Evolutionary conservation across 148 eudicot genomes (phyloP), one percentile per base, ranked within the genome.

Genomic region (Dianthus caryophyllus): DNA sequence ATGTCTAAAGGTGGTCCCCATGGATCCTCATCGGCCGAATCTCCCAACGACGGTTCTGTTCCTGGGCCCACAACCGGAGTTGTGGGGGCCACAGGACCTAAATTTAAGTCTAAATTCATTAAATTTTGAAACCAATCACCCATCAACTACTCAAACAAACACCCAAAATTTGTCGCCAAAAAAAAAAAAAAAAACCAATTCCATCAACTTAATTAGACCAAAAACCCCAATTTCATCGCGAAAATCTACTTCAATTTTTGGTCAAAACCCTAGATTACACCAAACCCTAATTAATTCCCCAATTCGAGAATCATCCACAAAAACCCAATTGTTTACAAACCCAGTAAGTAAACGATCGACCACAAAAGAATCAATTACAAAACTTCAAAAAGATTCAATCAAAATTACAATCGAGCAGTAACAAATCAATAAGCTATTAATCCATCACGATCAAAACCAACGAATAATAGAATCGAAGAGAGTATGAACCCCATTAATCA

Each of bases 41-140:
- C 83, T 25, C 62, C 71, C 10, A 74, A 18, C 17, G 78, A 66
- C 0, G 81, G 53, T 9, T 77, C 86, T 0, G 79, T 61, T 15
- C 57, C 80, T 0, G 73, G 74, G 11, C 72, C 87, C 39, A 69
- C 24, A 59, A 69, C 85, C 25, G 76, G 73, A 16, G 79, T 66
- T 1, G 78, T 67, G 25, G 78, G 76, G 17, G 76, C 73, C 53
- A 78, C 68, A 46, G 88, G 93, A 41, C 96, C 96, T 80, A 91
- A 82, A 75, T 88, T 91, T 79, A 91, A 81, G 80, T 91, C 97
- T 48, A 91, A 88, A 77, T 91, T 85, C 96, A 88, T 88, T 66
- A 76, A 50, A 71, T 72, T 75, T 4, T 80, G 80, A 21, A 65
- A 81, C 65, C 88, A 85, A 66, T 91, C 97, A 48, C 74, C 88